phyloP scores from a whole-genome alignment of 768 basidiomycete species.

The Lentinula guzmanii region DNA sequence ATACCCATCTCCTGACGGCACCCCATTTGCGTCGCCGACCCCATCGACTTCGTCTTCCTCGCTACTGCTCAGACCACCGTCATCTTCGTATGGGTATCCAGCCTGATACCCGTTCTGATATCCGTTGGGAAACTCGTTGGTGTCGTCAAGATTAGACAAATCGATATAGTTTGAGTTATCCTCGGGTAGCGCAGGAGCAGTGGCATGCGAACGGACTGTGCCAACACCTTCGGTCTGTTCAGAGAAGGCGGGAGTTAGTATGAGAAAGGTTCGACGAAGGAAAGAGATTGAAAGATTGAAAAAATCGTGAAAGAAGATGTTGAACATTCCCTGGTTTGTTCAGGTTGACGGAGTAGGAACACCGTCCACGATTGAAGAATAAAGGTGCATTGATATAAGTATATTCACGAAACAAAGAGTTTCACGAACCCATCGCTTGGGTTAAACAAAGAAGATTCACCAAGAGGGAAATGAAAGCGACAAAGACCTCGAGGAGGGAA shows the following conservation, averaged over 20 bases:
- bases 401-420: background rate
- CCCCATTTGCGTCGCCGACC: background rate
- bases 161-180: background rate
- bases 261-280: background rate
- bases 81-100: conserved; percentile 59
- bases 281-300: background rate
- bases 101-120: background rate
- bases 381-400: background rate
- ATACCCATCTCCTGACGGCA: background rate
- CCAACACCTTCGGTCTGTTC: conserved; percentile 80
- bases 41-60: background rate
- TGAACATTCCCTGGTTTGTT: background rate
- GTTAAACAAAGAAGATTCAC: background rate
- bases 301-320: background rate
- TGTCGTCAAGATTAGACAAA: background rate
- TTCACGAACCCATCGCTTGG: background rate
- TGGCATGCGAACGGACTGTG: conserved; percentile 54
- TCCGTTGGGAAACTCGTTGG: background rate
- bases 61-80: conserved; percentile 48
- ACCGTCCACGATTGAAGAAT: background rate
- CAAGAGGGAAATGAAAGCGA: background rate
- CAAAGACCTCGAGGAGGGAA: background rate
- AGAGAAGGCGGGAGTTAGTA: background rate
- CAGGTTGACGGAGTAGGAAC: background rate
- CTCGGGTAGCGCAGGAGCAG: conserved; percentile 17